Conservation (phyloP, 2,329 filamentous ascomycete genomes). For the Malbranchea zuffiana region DNA sequence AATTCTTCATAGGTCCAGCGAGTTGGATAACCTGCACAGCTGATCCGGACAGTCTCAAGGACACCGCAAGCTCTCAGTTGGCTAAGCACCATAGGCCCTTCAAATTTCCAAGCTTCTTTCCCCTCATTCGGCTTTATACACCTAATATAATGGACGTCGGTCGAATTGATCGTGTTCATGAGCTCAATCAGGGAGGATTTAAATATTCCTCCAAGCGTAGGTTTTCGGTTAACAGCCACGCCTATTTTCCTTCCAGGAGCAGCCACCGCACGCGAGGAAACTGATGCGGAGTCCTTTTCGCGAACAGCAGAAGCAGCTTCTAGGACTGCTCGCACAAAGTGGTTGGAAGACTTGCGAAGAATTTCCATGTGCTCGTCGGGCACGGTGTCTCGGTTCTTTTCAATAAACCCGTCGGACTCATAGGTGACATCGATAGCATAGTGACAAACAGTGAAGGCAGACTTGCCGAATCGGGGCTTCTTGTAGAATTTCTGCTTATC, state of each 20-base stretch:
- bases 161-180: conserved; percentile 95
- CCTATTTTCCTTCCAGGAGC: conserved; percentile 72
- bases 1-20: conserved; percentile 99
- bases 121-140: conserved; percentile 98
- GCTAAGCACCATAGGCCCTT: conserved; percentile 96
- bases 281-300: conserved; percentile 64
- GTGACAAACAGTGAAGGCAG: conserved; percentile 93
- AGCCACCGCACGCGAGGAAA: conserved; percentile 62
- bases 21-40: conserved; percentile 91
- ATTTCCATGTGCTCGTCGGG: conserved; percentile 97
- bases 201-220: conserved; percentile 95
- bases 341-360: conserved; percentile 69
- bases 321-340: conserved; percentile 73
- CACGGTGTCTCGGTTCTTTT: conserved; percentile 98
- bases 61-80: conserved; percentile 98
- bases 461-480: conserved; percentile 96
- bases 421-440: conserved; percentile 98
- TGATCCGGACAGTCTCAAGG: conserved; percentile 93
- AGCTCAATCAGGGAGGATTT: conserved; percentile 96
- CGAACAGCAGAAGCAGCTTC: conserved; percentile 76
- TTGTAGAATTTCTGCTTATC: conserved; percentile 97
- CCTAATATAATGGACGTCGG: conserved; percentile 96
- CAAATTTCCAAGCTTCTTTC: conserved; percentile 95
- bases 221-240: conserved; percentile 88
- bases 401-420: conserved; percentile 97